Conservation (phyloP, 352 stramenopile genomes). For the Halophytophthora batemanensis region DNA sequence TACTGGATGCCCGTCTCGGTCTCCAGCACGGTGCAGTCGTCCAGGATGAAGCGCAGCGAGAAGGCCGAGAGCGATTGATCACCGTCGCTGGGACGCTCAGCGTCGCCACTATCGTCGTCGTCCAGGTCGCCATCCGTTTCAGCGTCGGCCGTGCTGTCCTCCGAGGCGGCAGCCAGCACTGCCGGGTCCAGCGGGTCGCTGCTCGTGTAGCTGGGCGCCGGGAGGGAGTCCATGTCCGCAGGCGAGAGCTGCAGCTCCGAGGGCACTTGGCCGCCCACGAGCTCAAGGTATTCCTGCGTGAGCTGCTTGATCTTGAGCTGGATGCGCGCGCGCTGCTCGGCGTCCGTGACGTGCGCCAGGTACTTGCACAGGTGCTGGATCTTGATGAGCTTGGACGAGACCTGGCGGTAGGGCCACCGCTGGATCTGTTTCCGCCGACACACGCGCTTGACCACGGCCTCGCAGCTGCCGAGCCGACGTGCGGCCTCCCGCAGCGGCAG, state of each 20-base stretch:
- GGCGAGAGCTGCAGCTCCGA: slow-evolving; percentile 64
- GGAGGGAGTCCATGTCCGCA: slow-evolving; percentile 49
- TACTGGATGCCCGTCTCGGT: slow-evolving; percentile 52
- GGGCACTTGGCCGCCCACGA: slow-evolving; percentile 72
- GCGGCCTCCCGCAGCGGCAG: slow-evolving; percentile 77
- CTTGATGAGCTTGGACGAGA: slow-evolving; percentile 83
- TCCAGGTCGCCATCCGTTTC: slow-evolving; percentile 41
- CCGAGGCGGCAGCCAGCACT: slow-evolving; percentile 47
- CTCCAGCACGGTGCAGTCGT: slow-evolving; percentile 73
- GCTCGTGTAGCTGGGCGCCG: slow-evolving; percentile 37
- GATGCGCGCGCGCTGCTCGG: slow-evolving; percentile 67
- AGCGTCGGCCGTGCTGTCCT: slow-evolving; percentile 37
- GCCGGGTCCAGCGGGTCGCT: slow-evolving; percentile 47
- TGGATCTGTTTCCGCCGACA: slow-evolving; percentile 79
- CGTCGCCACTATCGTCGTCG: slow-evolving; percentile 33
- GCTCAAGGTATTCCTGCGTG: slow-evolving; percentile 75
- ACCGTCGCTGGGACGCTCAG: slow-evolving; percentile 11
- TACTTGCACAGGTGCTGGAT: slow-evolving; percentile 86
- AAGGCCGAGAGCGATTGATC: slow-evolving; percentile 57
- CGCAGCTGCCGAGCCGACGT: slow-evolving; percentile 65
- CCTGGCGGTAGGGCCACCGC: slow-evolving; percentile 82
- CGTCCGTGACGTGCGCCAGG: slow-evolving; percentile 73
- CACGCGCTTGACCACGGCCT: slow-evolving; percentile 80
- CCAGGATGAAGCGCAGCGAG: slow-evolving; percentile 79
- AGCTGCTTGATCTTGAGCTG: slow-evolving; percentile 78